Evolutionary conservation across 805 yeast species (phyloP), one percentile per base, ranked within the genome.

Genomic region (Kuraishia floccosa): DNA sequence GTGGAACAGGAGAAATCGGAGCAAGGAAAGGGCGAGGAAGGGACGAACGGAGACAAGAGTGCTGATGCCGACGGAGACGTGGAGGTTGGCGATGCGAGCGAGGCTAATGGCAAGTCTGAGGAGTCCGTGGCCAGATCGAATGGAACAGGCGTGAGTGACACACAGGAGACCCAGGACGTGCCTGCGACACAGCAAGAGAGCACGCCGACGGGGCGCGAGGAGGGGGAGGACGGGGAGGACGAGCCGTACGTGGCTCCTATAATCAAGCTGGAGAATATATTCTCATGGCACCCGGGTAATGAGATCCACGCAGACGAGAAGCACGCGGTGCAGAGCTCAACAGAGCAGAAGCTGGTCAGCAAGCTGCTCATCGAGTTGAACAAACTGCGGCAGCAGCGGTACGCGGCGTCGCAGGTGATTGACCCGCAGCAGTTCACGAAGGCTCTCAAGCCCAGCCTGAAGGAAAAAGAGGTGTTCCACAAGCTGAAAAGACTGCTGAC

Each of bases 351-450:
- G 30, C 50, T 59, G 13, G 59, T 76, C 23, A 60, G 65, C 18
- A 44, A 54, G 27, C 52, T 67, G 27, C 42, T 81, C 15, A 39
- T 60, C 8, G 65, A 71, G 35, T 48, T 81, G 17, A 69, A 70
- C 38, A 52, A 53, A 16, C 36, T 72, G 20, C 75, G 81, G 46
- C 56, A 64, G 12, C 43, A 53, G 25, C 61, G 85, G 38, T 53
- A 57, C 27, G 13, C 13, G 8, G 27, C 29, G 2, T 17, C 34
- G 3, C 31, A 28, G 5, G 26, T 16, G 6, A 33, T 39, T 28
- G 28, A 21, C 25, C 30, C 33, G 25, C 38, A 35, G 11, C 15
- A 25, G 27, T 39, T 10, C 38, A 47, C 37, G 12, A 55, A 41
- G 30, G 42, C 49, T 17, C 37, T 41, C 11, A 59, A 60, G 33